Evolutionary conservation across 2,329 filamentous ascomycete species (phyloP), one percentile per base, ranked within the genome.

Genomic region (Mycogone perniciosa): DNA sequence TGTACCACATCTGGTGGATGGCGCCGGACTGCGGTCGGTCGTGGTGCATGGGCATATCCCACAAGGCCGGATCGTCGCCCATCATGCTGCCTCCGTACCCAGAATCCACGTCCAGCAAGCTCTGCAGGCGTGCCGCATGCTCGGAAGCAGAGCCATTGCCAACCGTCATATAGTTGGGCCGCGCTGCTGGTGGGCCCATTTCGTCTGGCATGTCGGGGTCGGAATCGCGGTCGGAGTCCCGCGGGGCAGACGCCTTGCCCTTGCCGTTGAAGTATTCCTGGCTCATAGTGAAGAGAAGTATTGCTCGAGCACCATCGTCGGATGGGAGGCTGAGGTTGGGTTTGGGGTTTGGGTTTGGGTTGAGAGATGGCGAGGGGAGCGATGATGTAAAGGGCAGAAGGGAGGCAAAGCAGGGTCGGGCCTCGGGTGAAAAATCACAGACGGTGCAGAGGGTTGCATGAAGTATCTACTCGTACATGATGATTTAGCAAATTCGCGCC

Each of bases 1-100:
- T 97, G 72, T 96, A 96, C 76, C 88, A 89, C 57, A 97, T 79
- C 71, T 97, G 93, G 64, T 95, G 86, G 44, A 96, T 83, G 68
- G 95, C 89, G 63, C 86, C 88, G 35, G 89, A 85, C 58, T 92
- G 82, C 41, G 70, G 68, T 8, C 62, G 64, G 57, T 71, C 67
- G 31, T 69, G 65, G 46, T 71, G 69, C 50, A 73, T 65, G 44
- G 73, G 68, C 56, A 70, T 67, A 60, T 78, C 74, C 62, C 74
- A 71, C 46, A 50, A 31, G 11, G 47, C 33, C 26, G 53, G 31
- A 57, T 79, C 79, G 47, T 86, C 86, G 54, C 82, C 84, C 31
- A 80, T 74, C 45, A 86, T 76, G 65, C 89, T 96, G 41, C 86
- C 87, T 50, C 89, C 91, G 64, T 97, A 97, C 6, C 92, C 93